Base-by-base conservation (phyloP, 2,329 filamentous ascomycete genomes). In the Colletotrichum tamarilloi region DNA sequence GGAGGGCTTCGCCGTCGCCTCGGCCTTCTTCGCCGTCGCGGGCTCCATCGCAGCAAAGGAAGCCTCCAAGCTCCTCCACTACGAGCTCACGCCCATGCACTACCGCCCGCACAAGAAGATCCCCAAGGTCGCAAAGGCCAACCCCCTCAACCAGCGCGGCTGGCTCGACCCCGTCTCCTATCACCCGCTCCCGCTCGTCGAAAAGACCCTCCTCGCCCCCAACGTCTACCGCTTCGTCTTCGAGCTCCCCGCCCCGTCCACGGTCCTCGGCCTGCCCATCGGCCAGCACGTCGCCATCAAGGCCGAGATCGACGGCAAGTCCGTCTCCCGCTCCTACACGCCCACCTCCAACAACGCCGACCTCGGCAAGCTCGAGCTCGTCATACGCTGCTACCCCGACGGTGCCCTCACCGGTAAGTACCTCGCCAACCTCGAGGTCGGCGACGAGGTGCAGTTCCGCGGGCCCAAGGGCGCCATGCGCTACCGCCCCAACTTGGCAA, bases 381-480 rank as follows among this genome's bases (percentile, higher is more conserved):
- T 90, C 35, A 82, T 90, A 77, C 86, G 86, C 72, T 80, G 84
- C 52, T 91, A 91, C 75, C 83, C 85, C 0, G 81, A 87, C 58
- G 88, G 89, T 32, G 79, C 82, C 46, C 79, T 89, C n/a, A 89
- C 88, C 0, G 84, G 83, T 2, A 80, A 81, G 16, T 88, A 90
- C 76, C 83, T 91, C 2, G 82, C 81, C 1, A 78, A 82, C 55
- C 82, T 91, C 3, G 68, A 84, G 0, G 72, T 87, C 8, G 88
- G 88, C 16, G 86, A 90, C 65, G 80, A 83, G 74, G 85, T 90
- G 3, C 80, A 84, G 3, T 85, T 91, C 77, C 84, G 88, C 16
- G 89, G 89, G 0, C 88, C 89, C 49, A 90, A 89, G 77, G 89
- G 89, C 11, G 84, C 87, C 1, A 89, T 90, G 87, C 82, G 82